Conservation (phyloP, 1,139 yeast genomes). For the Debaryomyces sp. region DNA sequence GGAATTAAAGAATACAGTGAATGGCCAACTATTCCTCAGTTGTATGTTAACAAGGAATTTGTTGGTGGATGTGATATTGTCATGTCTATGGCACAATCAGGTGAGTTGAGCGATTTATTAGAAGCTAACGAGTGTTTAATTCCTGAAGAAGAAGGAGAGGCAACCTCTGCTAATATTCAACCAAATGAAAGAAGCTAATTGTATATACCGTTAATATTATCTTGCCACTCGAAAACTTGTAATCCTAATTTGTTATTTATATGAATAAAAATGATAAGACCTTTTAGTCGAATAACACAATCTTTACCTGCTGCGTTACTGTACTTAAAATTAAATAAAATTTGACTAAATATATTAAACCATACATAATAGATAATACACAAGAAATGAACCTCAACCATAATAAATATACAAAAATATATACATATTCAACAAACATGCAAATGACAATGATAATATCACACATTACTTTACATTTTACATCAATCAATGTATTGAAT, state of each 20-base stretch:
- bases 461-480: neutral
- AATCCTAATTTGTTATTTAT: neutral
- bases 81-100: slow-evolving; percentile 85
- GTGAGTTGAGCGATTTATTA: slow-evolving; percentile 85
- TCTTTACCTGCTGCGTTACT: neutral
- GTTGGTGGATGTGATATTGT: slow-evolving; percentile 97
- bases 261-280: neutral
- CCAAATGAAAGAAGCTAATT: slow-evolving; percentile 38
- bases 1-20: slow-evolving; percentile 94
- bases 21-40: slow-evolving; percentile 92
- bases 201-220: slow-evolving; percentile 2
- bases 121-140: slow-evolving; percentile 80
- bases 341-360: neutral
- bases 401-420: slow-evolving; percentile 6
- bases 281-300: neutral
- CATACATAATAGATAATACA: slow-evolving; percentile 4
- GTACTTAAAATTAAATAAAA: neutral
- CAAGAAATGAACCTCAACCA: slow-evolving; percentile 6
- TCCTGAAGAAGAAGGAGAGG: slow-evolving; percentile 63
- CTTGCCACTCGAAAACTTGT: neutral
- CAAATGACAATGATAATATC: neutral
- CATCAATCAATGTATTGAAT: neutral
- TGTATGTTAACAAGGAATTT: slow-evolving; percentile 77
- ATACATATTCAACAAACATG: neutral
- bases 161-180: slow-evolving; percentile 36